These are phyloP conservation scores for Rhodotorula sp. DNA, from an alignment of 1,284 basidiomycete species.

Conservation along the genomic window DNA sequence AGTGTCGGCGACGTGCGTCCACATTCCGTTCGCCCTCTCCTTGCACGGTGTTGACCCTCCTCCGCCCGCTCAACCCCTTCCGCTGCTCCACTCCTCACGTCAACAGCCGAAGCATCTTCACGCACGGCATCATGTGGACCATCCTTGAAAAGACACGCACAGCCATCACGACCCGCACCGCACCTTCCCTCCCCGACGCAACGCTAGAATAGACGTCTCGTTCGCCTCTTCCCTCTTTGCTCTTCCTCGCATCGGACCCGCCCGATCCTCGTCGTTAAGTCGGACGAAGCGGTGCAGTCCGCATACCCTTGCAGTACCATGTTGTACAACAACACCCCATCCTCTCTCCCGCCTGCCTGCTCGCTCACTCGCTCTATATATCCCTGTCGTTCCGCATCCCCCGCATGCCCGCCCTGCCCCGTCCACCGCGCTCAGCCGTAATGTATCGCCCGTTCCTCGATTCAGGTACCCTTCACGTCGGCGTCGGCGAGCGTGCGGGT, in stretches of 20 bases:
- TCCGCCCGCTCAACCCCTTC: not conserved
- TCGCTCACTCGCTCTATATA: not conserved
- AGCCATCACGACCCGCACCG: not conserved
- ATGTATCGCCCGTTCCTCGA: not conserved
- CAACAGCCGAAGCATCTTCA: constrained; percentile 8
- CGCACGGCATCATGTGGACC: constrained; percentile 37
- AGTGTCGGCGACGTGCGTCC: constrained; percentile 40
- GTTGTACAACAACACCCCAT: not conserved
- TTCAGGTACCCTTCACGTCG: not conserved
- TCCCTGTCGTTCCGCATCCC: not conserved
- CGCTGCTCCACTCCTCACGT: not conserved
- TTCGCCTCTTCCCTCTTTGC: not conserved
- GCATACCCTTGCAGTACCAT: not conserved
- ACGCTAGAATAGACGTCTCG: constrained; percentile 5
- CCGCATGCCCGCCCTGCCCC: not conserved
- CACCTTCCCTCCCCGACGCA: not conserved
- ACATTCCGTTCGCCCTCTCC: not conserved
- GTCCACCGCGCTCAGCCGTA: not conserved
- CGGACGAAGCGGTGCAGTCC: not conserved
- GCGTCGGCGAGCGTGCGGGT: constrained; percentile 35
- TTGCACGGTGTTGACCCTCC: not conserved
- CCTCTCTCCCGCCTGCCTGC: not conserved
- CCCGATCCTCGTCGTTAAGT: no score
- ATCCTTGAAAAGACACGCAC: constrained; percentile 15
- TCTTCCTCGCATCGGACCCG: no score